Conservation (phyloP, 2,329 filamentous ascomycete species). For the Trichoderma harzianum region DNA sequence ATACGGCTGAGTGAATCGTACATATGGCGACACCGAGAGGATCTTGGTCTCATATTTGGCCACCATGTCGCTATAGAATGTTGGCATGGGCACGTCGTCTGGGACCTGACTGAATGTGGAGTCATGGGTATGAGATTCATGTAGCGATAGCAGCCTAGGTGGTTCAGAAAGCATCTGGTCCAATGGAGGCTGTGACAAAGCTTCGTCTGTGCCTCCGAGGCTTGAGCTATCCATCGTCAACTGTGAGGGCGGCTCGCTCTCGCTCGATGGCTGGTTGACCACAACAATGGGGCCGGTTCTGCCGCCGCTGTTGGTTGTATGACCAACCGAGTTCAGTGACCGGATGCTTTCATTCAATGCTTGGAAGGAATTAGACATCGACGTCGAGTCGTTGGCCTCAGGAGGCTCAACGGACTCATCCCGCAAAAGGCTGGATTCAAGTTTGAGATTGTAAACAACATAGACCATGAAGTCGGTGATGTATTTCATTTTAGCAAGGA, state of each 20-base stretch:
- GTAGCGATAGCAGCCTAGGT: constrained; percentile 34
- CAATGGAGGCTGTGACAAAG: constrained; percentile 27
- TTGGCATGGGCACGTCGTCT: constrained; percentile 79
- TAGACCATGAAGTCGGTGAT: constrained; percentile 99
- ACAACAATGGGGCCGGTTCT: constrained; percentile 30
- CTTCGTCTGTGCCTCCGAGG: constrained; percentile 28
- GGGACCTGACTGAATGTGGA: constrained; percentile 58
- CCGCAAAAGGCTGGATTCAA: constrained; percentile 90
- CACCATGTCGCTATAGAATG: constrained; percentile 93
- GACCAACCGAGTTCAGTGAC: constrained; percentile 31
- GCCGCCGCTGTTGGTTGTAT: constrained; percentile 26
- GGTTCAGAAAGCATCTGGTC: constrained; percentile 27
- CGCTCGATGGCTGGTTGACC: constrained; percentile 35
- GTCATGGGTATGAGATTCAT: constrained; percentile 43
- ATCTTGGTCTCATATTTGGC: constrained; percentile 91
- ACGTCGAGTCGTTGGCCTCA: constrained; percentile 47
- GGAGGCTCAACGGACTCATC: constrained; percentile 89
- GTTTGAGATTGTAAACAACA: constrained; percentile 94
- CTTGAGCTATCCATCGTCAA: constrained; percentile 30
- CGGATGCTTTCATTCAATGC: constrained; percentile 39
- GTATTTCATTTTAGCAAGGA: constrained; percentile 76
- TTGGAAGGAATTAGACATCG: constrained; percentile 39
- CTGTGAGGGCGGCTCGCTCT: constrained; percentile 38
- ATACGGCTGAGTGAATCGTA: constrained; percentile 92
- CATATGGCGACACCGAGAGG: constrained; percentile 91